Conservation (phyloP, 225 moss, liverwort and hornwort genomes). For the Rhytidiadelphus loreus region DNA sequence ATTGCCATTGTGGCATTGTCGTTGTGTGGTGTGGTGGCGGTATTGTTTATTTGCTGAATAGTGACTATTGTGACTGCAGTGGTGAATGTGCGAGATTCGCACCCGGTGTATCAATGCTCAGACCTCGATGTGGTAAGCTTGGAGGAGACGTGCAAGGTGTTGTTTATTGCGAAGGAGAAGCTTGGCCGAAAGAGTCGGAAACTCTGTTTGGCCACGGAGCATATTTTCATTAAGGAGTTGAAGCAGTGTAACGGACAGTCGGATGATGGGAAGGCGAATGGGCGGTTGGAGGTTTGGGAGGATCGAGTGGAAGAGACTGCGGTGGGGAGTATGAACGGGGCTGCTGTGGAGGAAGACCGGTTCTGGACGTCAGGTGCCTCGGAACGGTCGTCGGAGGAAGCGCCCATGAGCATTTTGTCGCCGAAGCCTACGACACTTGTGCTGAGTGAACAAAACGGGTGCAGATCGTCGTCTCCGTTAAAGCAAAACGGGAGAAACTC, state of each 20-base stretch:
- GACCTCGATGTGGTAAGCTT: constrained; percentile 20
- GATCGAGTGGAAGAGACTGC: constrained; percentile 5
- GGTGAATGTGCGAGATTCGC: constrained; percentile 4
- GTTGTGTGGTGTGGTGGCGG: background rate
- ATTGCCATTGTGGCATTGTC: background rate
- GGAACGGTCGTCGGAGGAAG: constrained; percentile 21
- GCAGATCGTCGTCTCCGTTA: background rate
- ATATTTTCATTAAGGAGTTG: constrained; percentile 16
- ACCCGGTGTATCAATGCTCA: constrained; percentile 7
- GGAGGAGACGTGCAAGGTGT: constrained; percentile 31
- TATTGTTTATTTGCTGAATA: background rate
- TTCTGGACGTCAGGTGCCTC: constrained; percentile 17
- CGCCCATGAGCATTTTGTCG: background rate
- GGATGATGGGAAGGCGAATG: constrained; percentile 7
- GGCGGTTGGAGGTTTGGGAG: constrained; percentile 11
- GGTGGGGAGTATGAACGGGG: constrained; percentile 10
- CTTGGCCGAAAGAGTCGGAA: constrained; percentile 23
- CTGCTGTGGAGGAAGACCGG: constrained; percentile 12
- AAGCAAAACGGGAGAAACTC: constrained; percentile 6
- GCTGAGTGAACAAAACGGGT: background rate
- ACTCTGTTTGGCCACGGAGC: constrained; percentile 18
- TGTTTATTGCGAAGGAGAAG: constrained; percentile 20
- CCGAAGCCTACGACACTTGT: background rate
- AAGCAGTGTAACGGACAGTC: background rate
- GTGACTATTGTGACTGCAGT: background rate